These are phyloP conservation scores for Entomortierella beljakovae DNA, from an alignment of 192 early-diverging fungal species.

Conservation along the genomic window DNA sequence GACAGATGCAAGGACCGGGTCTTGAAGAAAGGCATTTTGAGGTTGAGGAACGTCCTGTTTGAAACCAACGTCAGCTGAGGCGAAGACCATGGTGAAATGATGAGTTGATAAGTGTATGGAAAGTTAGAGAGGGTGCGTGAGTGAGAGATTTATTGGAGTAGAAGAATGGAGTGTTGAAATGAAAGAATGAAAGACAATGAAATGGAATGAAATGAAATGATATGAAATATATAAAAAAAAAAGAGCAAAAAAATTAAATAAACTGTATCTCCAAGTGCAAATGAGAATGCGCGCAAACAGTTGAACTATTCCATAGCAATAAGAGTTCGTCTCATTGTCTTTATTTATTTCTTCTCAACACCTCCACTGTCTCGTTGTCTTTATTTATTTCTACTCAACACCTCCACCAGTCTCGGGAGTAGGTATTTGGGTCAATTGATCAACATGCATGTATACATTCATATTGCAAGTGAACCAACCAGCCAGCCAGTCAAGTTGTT, in stretches of 20 bases:
- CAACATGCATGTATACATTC: no score
- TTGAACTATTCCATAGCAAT: no score
- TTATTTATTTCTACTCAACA: no score
- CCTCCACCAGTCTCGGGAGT: no score
- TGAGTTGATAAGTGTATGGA: no score
- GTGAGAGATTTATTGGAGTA: background rate
- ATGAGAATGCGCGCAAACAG: no score
- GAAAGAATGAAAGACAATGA: background rate
- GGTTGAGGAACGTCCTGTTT: conserved; percentile 49
- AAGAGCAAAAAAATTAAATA: background rate
- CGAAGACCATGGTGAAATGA: conserved; percentile 55
- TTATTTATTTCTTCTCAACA: no score
- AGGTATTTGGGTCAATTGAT: no score
- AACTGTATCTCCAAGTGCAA: background rate
- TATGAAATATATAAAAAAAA: background rate
- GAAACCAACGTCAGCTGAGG: conserved; percentile 42
- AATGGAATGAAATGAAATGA: background rate
- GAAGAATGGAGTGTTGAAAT: background rate
- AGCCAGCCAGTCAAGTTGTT: no score
- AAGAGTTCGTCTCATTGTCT: no score
- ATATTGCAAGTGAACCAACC: no score
- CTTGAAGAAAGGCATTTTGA: conserved; percentile 51
- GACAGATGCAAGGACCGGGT: conserved; percentile 60
- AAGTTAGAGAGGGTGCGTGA: background rate
- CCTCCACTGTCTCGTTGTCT: no score